Percentiles rank a stretch among this genome's conserved stretches.
Conservation (phyloP, 768 basidiomycete genomes). For the Lyophyllum shimeji region DNA sequence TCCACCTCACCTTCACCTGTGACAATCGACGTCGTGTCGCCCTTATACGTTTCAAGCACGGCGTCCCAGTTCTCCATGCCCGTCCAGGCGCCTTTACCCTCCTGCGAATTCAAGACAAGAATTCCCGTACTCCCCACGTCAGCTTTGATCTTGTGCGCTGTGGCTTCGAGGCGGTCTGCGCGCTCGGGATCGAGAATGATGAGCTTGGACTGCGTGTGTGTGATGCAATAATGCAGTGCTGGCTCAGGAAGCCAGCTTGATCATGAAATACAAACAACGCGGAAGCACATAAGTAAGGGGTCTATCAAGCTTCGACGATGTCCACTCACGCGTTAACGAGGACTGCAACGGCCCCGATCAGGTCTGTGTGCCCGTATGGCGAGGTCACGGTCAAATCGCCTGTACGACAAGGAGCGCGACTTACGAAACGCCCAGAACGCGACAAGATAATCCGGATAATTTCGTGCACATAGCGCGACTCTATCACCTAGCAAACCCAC, state of each 20-base stretch:
- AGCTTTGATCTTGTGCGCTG: conserved; percentile 23
- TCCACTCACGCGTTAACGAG: conserved; percentile 44
- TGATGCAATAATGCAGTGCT: conserved; percentile 43
- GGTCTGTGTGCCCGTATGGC: conserved; percentile 21
- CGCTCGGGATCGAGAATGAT: conserved; percentile 49
- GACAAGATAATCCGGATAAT: conserved; percentile 45
- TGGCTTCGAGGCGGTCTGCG: conserved; percentile 34
- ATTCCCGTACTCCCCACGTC: conserved; percentile 33
- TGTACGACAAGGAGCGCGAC: conserved; percentile 9
- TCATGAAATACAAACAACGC: background rate
- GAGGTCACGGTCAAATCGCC: background rate
- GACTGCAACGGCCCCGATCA: conserved; percentile 50
- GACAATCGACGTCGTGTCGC: conserved; percentile 28
- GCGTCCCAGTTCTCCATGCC: conserved; percentile 40
- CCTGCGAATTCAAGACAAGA: conserved; percentile 34
- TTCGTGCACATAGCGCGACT: conserved; percentile 48
- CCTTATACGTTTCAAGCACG: conserved; percentile 33
- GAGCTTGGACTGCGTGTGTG: conserved; percentile 39
- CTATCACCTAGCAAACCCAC: conserved; percentile 31
- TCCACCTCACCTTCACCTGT: conserved; percentile 26
- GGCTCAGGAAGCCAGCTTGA: conserved; percentile 41
- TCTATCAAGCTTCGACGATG: background rate
- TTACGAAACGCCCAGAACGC: conserved; percentile 50
- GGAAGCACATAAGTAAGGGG: background rate
- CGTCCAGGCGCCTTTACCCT: conserved; percentile 42